Evolutionary conservation across 116 monocot species (phyloP).

Genomic region (Papilionanthe hybrid): DNA sequence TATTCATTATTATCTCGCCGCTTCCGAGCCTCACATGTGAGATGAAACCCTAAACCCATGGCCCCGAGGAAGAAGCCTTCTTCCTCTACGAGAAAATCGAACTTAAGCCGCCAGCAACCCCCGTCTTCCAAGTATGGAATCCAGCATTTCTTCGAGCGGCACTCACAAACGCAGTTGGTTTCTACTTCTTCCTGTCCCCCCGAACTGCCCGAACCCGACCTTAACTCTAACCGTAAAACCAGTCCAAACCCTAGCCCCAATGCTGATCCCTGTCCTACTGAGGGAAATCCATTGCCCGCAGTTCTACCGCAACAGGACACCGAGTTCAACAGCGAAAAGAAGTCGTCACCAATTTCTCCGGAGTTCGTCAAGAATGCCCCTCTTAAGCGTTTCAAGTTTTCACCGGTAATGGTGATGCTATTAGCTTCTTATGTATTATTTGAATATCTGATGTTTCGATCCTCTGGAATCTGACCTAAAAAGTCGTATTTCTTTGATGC

Average conservation of each 20-base stretch:
- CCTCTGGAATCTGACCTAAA: not conserved
- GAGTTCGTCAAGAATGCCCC: constrained; percentile 46
- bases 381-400: constrained; percentile 76
- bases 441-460: not conserved
- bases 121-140: constrained; percentile 90
- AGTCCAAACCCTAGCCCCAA: not conserved
- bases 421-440: not conserved
- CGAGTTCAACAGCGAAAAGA: constrained; percentile 9
- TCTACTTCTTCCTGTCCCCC: constrained; percentile 18
- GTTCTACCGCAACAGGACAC: constrained; percentile 1
- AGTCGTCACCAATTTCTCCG: constrained; percentile 50
- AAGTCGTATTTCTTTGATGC: not conserved
- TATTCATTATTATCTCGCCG: not conserved
- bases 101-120: constrained; percentile 30
- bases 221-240: constrained; percentile 16
- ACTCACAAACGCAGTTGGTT: constrained; percentile 46
- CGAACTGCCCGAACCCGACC: constrained; percentile 4
- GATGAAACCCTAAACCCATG: constrained; percentile 38
- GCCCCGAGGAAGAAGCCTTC: constrained; percentile 56
- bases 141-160: constrained; percentile 98
- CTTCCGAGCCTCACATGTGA: not conserved
- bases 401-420: constrained; percentile 72
- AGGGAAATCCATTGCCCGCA: not conserved
- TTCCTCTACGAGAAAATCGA: constrained; percentile 41
- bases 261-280: constrained; percentile 6